Conservation (phyloP, 352 stramenopile genomes). For the Pythium dissotocum region DNA sequence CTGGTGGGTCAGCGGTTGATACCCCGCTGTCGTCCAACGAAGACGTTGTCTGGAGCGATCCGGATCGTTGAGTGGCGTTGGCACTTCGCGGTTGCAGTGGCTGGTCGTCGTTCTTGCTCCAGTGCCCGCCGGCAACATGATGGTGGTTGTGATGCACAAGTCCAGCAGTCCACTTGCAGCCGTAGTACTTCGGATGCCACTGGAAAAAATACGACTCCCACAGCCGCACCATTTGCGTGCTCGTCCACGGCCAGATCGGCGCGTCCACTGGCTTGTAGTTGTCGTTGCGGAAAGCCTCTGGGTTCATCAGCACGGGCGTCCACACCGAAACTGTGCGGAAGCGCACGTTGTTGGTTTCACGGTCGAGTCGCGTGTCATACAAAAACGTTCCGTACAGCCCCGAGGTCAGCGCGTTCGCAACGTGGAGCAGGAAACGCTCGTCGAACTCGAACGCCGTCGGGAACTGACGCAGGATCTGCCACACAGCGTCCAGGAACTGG, state of each 20-base stretch:
- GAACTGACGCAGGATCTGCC: slow-evolving; percentile 84
- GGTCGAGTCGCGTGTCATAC: slow-evolving; percentile 73
- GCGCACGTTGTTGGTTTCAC: slow-evolving; percentile 61
- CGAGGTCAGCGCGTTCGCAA: slow-evolving; percentile 80
- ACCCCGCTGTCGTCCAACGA: slow-evolving; percentile 9
- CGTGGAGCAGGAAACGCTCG: slow-evolving; percentile 76
- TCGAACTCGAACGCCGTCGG: slow-evolving; percentile 86
- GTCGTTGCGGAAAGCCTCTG: slow-evolving; percentile 47
- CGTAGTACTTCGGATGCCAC: slow-evolving; percentile 83
- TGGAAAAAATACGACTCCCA: slow-evolving; percentile 89
- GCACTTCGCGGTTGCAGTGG: neutral
- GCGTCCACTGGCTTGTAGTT: slow-evolving; percentile 47
- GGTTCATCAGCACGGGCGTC: slow-evolving; percentile 69
- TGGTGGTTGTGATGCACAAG: slow-evolving; percentile 39
- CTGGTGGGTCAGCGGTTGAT: neutral
- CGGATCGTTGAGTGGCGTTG: neutral
- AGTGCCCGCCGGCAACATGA: neutral
- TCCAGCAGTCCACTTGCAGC: slow-evolving; percentile 70
- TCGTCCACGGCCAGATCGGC: slow-evolving; percentile 82
- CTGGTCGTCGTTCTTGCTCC: neutral
- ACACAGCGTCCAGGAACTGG: slow-evolving; percentile 85
- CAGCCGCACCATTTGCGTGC: slow-evolving; percentile 73
- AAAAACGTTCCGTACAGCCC: slow-evolving; percentile 84
- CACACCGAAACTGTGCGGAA: slow-evolving; percentile 69
- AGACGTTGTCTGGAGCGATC: neutral